phyloP scores from a whole-genome alignment of 176 grass and related monocot genomes.

The Bolboschoenus planiculmis region DNA sequence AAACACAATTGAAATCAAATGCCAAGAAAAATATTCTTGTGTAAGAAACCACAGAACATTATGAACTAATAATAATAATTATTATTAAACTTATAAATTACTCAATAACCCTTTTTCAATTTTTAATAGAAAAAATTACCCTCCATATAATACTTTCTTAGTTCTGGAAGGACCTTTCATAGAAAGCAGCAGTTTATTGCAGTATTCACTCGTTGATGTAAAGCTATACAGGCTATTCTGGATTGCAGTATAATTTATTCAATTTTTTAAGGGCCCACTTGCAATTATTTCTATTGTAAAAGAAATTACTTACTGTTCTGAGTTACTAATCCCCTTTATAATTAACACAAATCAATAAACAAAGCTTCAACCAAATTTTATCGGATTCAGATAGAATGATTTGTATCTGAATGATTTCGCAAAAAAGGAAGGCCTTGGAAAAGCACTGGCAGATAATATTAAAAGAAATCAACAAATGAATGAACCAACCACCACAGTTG shows the following conservation, averaged over 20 bases:
- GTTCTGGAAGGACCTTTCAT: neutral
- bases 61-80: neutral
- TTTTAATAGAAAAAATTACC: neutral
- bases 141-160: neutral
- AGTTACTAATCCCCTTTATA: neutral
- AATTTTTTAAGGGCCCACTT: neutral
- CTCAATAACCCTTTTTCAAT: neutral
- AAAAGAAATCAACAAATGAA: neutral
- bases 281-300: neutral
- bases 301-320: neutral
- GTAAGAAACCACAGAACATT: no score
- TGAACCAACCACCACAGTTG: neutral
- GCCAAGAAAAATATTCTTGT: neutral
- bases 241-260: neutral
- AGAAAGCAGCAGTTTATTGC: no score
- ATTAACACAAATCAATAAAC: neutral
- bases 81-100: no score
- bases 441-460: neutral
- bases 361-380: neutral
- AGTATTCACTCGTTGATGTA: no score
- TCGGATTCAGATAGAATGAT: neutral
- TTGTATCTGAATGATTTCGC: neutral
- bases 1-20: neutral
- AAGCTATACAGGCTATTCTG: neutral
- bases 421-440: neutral